Conservation (phyloP, 495 filamentous ascomycete species). For the Aspergillus nanangensis region DNA sequence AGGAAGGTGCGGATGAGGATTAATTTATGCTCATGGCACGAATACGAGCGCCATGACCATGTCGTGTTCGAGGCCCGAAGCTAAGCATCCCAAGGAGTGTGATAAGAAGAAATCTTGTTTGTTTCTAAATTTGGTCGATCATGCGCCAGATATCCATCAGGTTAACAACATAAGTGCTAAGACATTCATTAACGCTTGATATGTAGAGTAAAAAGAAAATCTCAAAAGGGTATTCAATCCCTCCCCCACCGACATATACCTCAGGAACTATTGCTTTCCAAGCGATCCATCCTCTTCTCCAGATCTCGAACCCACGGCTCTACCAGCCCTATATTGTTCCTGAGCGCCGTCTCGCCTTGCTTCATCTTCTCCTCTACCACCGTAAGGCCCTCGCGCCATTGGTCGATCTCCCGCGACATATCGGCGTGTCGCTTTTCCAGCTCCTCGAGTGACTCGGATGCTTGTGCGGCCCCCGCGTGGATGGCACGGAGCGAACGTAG, state of each 20-base stretch:
- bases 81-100: no score
- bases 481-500: constrained; percentile 78
- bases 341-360: constrained; percentile 63
- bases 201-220: background rate
- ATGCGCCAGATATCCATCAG: no score
- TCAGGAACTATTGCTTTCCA: constrained; percentile 28
- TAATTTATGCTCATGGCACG: no score
- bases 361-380: constrained; percentile 72
- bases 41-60: no score
- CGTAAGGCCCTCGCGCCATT: constrained; percentile 78
- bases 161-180: background rate
- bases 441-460: constrained; percentile 69
- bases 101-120: no score
- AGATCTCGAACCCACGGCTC: constrained; percentile 86
- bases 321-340: constrained; percentile 72
- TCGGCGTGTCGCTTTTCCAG: constrained; percentile 77
- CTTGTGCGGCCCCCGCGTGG: constrained; percentile 83
- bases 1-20: no score
- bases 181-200: background rate
- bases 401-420: constrained; percentile 75
- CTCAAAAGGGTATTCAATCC: constrained; percentile 9
- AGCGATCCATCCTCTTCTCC: constrained; percentile 64
- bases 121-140: no score
- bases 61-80: no score
- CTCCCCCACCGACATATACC: background rate